These are phyloP conservation scores for Pichia sp. DNA, from an alignment of 1,139 yeast species.

Conservation along the genomic window DNA sequence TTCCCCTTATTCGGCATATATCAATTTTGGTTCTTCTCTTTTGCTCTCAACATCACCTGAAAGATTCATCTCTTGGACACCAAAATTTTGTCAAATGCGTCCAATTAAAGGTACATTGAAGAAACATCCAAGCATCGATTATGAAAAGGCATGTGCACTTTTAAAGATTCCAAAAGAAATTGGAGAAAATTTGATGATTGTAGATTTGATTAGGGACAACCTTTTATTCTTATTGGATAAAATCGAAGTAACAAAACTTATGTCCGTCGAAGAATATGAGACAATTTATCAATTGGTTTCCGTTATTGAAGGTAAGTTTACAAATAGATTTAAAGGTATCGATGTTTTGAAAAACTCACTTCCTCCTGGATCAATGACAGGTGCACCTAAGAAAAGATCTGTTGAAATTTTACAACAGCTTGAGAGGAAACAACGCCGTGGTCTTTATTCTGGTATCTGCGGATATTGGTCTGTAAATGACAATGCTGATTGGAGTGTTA, in stretches of 20 bases:
- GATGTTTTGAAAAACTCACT: conserved; percentile 72
- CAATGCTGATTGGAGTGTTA: conserved; percentile 93
- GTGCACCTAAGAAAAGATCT: conserved; percentile 94
- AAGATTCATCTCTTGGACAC: conserved; percentile 76
- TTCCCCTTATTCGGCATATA: conserved; percentile 82
- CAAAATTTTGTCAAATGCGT: conserved; percentile 60
- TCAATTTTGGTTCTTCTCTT: conserved; percentile 58
- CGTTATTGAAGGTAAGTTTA: conserved; percentile 64
- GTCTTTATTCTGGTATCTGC: conserved; percentile 87
- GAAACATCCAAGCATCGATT: conserved; percentile 46
- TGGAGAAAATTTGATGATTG: conserved; percentile 96
- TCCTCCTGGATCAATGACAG: conserved; percentile 99
- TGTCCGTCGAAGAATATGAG: conserved; percentile 88
- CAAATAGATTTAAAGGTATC: conserved; percentile 50
- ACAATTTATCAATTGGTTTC: conserved; percentile 90
- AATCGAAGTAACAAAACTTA: conserved; percentile 69
- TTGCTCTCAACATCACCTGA: conserved; percentile 92
- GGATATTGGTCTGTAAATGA: conserved; percentile 93
- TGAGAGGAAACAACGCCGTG: conserved; percentile 53
- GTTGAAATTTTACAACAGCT: conserved; percentile 66
- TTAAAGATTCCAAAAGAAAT: conserved; percentile 84
- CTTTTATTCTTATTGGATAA: conserved; percentile 59
- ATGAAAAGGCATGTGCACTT: conserved; percentile 53
- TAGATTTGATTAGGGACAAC: conserved; percentile 91
- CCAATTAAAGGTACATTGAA: conserved; percentile 96